Evolutionary conservation across 495 filamentous ascomycete species (phyloP).

Genomic region (Podospora bellae-mahoneyi): DNA sequence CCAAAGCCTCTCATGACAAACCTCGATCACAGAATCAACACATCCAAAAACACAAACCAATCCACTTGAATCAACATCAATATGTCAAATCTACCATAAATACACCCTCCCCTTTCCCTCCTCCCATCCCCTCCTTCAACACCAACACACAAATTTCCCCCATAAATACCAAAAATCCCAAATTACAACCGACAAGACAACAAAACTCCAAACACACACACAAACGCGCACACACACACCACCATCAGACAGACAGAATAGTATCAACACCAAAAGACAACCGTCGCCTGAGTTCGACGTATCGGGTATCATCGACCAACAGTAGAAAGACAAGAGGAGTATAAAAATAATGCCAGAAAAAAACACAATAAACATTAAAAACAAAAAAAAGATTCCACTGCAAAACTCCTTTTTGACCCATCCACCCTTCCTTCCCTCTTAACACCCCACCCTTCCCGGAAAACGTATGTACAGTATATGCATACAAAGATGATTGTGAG

Average conservation of each 20-base stretch:
- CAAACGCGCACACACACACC: not conserved
- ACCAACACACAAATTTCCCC: not conserved
- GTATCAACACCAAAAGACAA: constrained; percentile 22
- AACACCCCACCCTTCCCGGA: not conserved
- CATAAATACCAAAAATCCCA: not conserved
- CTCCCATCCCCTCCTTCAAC: not conserved
- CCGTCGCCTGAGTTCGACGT: constrained; percentile 27
- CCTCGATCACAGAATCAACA: not conserved
- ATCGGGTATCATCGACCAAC: constrained; percentile 27
- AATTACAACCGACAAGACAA: not conserved
- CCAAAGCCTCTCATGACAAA: no score
- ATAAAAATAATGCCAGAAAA: constrained; percentile 10
- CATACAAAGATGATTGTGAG: not conserved
- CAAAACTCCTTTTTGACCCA: not conserved
- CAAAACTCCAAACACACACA: not conserved
- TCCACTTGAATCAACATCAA: not conserved
- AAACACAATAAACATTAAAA: constrained; percentile 9
- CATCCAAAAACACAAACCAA: not conserved
- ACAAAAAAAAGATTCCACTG: not conserved
- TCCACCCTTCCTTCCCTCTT: not conserved
- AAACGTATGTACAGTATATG: constrained; percentile 6
- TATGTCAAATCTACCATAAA: not conserved
- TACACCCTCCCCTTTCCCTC: not conserved
- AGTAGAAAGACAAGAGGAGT: constrained; percentile 8
- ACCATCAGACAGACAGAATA: not conserved